A percentile compares a stretch with the other conserved stretches of the same genome.
These are phyloP conservation scores for Ophiobolus disseminans DNA, from an alignment of 2,329 filamentous ascomycete genomes.

Conservation along the genomic window DNA sequence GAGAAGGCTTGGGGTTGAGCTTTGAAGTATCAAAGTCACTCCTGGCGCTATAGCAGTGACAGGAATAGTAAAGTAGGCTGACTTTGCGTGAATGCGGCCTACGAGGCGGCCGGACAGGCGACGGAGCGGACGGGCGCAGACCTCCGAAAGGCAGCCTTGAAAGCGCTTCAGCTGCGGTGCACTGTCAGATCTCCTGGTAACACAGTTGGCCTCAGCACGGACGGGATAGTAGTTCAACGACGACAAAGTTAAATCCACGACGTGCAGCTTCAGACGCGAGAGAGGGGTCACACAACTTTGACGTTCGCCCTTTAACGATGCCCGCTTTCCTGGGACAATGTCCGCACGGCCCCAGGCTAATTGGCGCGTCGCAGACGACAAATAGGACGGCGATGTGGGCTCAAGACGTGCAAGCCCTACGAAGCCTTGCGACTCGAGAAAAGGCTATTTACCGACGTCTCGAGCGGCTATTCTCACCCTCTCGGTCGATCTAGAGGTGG, in stretches of 20 bases:
- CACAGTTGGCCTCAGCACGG: no score
- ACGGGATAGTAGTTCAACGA: no score
- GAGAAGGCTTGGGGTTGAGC: neutral
- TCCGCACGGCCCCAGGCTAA: slow-evolving; percentile 3
- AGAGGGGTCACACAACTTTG: neutral
- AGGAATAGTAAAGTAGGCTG: slow-evolving; percentile 8
- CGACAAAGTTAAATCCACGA: neutral
- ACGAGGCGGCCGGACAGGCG: slow-evolving; percentile 5
- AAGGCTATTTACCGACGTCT: slow-evolving; percentile 1
- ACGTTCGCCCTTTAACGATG: slow-evolving; percentile 1
- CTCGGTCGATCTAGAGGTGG: no score
- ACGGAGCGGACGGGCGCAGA: slow-evolving; percentile 3
- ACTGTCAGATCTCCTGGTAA: neutral
- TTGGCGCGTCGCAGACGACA: slow-evolving; percentile 5
- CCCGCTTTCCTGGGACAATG: slow-evolving; percentile 2
- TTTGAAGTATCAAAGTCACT: slow-evolving; percentile 6
- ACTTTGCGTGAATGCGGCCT: slow-evolving; percentile 7
- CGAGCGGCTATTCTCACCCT: neutral
- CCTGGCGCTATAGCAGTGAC: slow-evolving; percentile 9
- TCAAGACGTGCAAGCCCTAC: neutral
- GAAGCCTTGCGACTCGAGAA: slow-evolving; percentile 5
- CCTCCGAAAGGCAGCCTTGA: slow-evolving; percentile 3
- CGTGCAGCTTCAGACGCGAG: slow-evolving; percentile 3
- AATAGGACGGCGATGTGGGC: slow-evolving; percentile 6
- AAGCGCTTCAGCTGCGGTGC: neutral